Percentiles rank a stretch among this genome's conserved stretches.
Conservation (phyloP, 805 yeast genomes). For the Saccharomyces eubayanus region DNA sequence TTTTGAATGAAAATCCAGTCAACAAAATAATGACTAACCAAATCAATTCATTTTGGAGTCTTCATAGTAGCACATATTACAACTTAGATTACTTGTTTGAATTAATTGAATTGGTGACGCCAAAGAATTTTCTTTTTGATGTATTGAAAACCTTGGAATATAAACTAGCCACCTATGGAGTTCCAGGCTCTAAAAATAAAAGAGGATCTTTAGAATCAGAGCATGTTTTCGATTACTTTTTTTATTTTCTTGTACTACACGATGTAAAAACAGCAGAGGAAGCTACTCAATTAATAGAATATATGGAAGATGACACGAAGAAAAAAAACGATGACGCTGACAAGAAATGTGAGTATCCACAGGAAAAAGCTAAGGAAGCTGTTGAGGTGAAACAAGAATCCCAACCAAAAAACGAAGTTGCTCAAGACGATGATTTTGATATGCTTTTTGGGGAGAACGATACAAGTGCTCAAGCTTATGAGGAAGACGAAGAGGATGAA, state of each 20-base stretch:
- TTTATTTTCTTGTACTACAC: conserved; percentile 26
- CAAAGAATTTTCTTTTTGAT: conserved; percentile 22
- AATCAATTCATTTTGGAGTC: conserved; percentile 31
- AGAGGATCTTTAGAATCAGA: conserved; percentile 17
- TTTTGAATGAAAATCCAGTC: conserved; percentile 25
- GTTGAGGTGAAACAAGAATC: conserved; percentile 3
- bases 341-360: not conserved
- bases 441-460: conserved; percentile 32
- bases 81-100: conserved; percentile 27
- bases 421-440: conserved; percentile 29
- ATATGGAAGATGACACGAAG: conserved; percentile 13
- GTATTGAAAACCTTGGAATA: conserved; percentile 21
- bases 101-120: conserved; percentile 23
- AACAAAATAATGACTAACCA: conserved; percentile 29
- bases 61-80: conserved; percentile 32
- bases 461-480: conserved; percentile 22
- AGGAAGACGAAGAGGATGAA: conserved; percentile 8
- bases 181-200: conserved; percentile 20
- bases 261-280: conserved; percentile 22
- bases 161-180: conserved; percentile 20
- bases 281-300: conserved; percentile 16
- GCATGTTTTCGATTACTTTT: conserved; percentile 23
- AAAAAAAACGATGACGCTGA: not conserved
- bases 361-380: conserved; percentile 1
- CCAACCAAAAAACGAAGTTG: conserved; percentile 10